Conservation (phyloP, 257 asterid species). For the Cruciata laevipes region DNA sequence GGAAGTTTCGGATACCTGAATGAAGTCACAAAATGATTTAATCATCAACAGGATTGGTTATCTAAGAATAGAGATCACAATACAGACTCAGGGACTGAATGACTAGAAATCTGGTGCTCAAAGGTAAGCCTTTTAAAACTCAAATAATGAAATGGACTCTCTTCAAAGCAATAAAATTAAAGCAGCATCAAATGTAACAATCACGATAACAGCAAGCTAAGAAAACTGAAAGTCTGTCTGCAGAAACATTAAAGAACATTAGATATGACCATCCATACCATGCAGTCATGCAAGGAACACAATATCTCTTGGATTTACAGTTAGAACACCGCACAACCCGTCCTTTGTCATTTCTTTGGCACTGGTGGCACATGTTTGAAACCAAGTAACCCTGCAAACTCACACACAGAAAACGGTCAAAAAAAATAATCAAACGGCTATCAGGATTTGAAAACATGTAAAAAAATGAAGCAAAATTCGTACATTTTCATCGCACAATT, state of each 20-base stretch:
- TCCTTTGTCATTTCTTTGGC: slow-evolving; percentile 82
- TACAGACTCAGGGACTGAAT: too few relatives aligned
- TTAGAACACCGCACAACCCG: slow-evolving; percentile 61
- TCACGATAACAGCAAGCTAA: too few relatives aligned
- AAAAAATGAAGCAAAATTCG: neutral
- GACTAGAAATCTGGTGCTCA: too few relatives aligned
- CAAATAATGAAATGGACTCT: too few relatives aligned
- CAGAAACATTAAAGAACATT: neutral
- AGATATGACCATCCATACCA: slow-evolving; percentile 34
- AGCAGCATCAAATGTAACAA: neutral
- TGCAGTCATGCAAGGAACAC: slow-evolving; percentile 57
- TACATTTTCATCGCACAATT: slow-evolving; percentile 1
- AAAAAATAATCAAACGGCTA: neutral
- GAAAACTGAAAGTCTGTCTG: neutral
- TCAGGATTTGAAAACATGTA: neutral
- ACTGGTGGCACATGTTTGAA: slow-evolving; percentile 75
- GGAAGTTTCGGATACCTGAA: slow-evolving; percentile 73
- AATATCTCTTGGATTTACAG: slow-evolving; percentile 55
- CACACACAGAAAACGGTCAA: neutral
- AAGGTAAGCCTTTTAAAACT: too few relatives aligned
- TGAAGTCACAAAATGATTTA: slow-evolving; percentile 4
- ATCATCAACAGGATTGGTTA: slow-evolving; percentile 1
- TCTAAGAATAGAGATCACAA: too few relatives aligned
- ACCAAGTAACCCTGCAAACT: slow-evolving; percentile 34
- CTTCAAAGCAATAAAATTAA: neutral